These are phyloP conservation scores for Phyllosticta citribraziliensis DNA, from an alignment of 2,329 filamentous ascomycete genomes.

Conservation along the genomic window DNA sequence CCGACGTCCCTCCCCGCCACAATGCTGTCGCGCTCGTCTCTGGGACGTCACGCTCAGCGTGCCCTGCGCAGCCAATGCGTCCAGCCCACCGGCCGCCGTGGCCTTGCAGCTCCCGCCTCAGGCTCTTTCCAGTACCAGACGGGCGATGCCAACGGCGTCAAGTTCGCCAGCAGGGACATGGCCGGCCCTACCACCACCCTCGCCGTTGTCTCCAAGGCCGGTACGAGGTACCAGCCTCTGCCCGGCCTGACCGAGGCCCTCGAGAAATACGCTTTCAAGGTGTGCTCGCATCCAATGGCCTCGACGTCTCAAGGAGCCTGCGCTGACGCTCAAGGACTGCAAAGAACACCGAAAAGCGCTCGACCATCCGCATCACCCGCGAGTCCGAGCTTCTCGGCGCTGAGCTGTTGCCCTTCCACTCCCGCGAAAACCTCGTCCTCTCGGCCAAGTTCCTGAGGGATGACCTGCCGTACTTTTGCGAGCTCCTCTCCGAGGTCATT, in stretches of 20 bases:
- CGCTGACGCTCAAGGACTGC: slow-evolving; percentile 15
- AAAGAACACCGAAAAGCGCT: slow-evolving; percentile 78
- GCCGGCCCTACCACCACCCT: slow-evolving; percentile 83
- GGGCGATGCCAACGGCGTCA: slow-evolving; percentile 76
- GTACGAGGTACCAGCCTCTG: slow-evolving; percentile 81
- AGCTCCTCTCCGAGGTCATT: slow-evolving; percentile 87
- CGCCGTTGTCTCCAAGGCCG: slow-evolving; percentile 85
- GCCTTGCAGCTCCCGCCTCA: slow-evolving; percentile 58
- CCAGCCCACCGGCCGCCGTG: slow-evolving; percentile 45
- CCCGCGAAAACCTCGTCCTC: slow-evolving; percentile 84
- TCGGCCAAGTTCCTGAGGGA: slow-evolving; percentile 91
- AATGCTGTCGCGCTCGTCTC: slow-evolving; percentile 60
- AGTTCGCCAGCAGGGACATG: slow-evolving; percentile 84
- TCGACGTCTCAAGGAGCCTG: slow-evolving; percentile 1
- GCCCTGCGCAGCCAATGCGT: slow-evolving; percentile 51
- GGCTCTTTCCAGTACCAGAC: slow-evolving; percentile 80
- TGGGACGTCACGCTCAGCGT: slow-evolving; percentile 55
- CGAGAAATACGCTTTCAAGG: slow-evolving; percentile 97
- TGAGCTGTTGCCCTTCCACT: slow-evolving; percentile 78
- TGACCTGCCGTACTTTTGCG: slow-evolving; percentile 94
- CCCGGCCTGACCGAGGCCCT: slow-evolving; percentile 85
- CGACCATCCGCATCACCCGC: slow-evolving; percentile 83
- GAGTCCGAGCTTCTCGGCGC: slow-evolving; percentile 93
- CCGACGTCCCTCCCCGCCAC: slow-evolving; percentile 27
- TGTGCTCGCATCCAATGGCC: slow-evolving; percentile 26